Evolutionary conservation across 768 basidiomycete species (phyloP).

Genomic region (Tephrocybe sp.): DNA sequence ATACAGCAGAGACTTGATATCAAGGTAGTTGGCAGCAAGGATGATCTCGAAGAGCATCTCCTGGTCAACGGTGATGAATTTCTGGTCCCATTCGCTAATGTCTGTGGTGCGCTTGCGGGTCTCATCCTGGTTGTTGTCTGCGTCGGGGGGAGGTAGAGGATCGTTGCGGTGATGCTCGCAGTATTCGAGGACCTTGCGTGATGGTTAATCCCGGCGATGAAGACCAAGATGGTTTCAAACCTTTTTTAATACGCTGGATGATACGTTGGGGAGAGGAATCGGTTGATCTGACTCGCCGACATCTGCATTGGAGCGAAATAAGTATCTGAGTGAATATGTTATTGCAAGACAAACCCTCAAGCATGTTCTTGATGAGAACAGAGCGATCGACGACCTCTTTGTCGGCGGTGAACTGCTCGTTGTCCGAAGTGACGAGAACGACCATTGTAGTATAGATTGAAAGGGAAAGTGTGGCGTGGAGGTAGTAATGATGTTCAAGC

Average conservation of each 20-base stretch:
- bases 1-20: constrained; percentile 97
- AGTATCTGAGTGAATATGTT: constrained; percentile 6
- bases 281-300: constrained; percentile 93
- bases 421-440: constrained; percentile 90
- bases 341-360: constrained; percentile 67
- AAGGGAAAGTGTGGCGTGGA: constrained; percentile 18
- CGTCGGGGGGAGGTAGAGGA: constrained; percentile 85
- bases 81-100: constrained; percentile 99
- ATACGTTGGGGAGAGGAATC: constrained; percentile 93
- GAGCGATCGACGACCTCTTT: constrained; percentile 93
- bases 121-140: constrained; percentile 84
- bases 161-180: constrained; percentile 99
- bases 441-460: constrained; percentile 52
- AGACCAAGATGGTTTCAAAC: constrained; percentile 31
- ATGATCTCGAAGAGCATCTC: constrained; percentile 99
- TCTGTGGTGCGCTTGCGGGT: constrained; percentile 97
- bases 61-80: constrained; percentile 98
- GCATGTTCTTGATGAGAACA: constrained; percentile 99
- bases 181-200: constrained; percentile 87
- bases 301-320: constrained; percentile 45
- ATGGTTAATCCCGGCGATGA: not conserved
- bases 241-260: constrained; percentile 91
- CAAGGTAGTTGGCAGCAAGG: constrained; percentile 98
- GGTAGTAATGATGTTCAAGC: not conserved
- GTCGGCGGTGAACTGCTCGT: constrained; percentile 91